Conservation (phyloP, 1,284 basidiomycete genomes). For the Ganoderma lucidum region DNA sequence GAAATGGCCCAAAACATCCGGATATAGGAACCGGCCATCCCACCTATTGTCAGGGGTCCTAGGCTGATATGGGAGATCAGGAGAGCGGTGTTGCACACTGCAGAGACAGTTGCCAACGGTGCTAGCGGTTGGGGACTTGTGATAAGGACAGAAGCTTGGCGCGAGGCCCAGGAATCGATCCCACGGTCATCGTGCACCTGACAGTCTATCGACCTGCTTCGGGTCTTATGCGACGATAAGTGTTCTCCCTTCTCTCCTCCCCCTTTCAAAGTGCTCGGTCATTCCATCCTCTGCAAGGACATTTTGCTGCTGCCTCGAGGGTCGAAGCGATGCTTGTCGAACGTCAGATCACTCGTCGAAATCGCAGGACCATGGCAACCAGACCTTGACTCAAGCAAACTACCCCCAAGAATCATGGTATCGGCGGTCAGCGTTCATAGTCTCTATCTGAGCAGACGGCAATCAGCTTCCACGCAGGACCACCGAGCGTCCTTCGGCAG, state of each 20-base stretch:
- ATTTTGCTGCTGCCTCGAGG: not conserved
- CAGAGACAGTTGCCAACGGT: not conserved
- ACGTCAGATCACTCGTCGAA: not conserved
- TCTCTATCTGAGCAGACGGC: not conserved
- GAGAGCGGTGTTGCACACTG: not conserved
- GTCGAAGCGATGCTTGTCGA: not conserved
- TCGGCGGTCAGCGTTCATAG: not conserved
- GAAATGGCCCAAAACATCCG: too few species aligned
- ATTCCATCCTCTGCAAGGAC: not conserved
- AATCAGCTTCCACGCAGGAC: not conserved
- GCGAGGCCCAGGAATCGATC: not conserved
- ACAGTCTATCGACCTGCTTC: not conserved
- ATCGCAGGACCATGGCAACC: not conserved
- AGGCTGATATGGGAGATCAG: too few species aligned
- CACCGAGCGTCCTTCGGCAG: not conserved
- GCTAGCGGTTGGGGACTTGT: not conserved
- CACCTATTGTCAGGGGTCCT: too few species aligned
- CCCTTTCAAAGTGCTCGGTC: not conserved
- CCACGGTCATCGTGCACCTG: not conserved
- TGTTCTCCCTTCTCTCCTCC: not conserved
- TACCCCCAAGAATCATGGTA: not conserved
- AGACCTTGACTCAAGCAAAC: not conserved
- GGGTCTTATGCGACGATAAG: not conserved
- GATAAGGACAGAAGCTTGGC: conserved; percentile 3
- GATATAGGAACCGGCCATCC: too few species aligned